phyloP scores from a whole-genome alignment of 1,139 yeast species.

The Yamadazyma trypodendri region DNA sequence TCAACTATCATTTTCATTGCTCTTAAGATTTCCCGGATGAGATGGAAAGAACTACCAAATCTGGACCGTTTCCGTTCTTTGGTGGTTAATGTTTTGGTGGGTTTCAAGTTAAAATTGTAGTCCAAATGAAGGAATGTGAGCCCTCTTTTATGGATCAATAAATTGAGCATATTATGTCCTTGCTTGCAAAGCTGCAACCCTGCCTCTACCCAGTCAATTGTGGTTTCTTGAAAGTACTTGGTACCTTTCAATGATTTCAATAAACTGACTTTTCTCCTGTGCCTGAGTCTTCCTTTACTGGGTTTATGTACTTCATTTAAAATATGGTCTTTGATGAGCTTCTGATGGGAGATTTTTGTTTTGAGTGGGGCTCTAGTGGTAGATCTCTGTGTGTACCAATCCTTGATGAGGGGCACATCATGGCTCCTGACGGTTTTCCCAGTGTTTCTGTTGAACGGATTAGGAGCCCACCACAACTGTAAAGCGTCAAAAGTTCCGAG shows the following conservation, averaged over 20 bases:
- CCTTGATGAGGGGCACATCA: constrained; percentile 81
- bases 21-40: constrained; percentile 84
- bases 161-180: constrained; percentile 90
- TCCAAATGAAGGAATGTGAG: constrained; percentile 90
- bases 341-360: constrained; percentile 84
- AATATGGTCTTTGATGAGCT: constrained; percentile 71
- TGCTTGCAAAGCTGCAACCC: constrained; percentile 91
- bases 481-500: constrained; percentile 57
- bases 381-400: constrained; percentile 78
- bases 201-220: constrained; percentile 98
- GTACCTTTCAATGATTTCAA: constrained; percentile 70
- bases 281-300: constrained; percentile 23
- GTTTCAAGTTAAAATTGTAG: constrained; percentile 92
- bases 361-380: constrained; percentile 63
- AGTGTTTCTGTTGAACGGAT: constrained; percentile 75
- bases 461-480: constrained; percentile 74
- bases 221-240: constrained; percentile 86
- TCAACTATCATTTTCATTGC: constrained; percentile 85
- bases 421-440: constrained; percentile 80
- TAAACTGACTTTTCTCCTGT: constrained; percentile 54
- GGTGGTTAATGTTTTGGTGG: constrained; percentile 93
- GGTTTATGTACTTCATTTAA: constrained; percentile 64
- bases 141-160: constrained; percentile 88
- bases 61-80: constrained; percentile 95
- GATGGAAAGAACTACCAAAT: constrained; percentile 94